A percentile compares a stretch with the other conserved stretches of the same genome.
phyloP scores from a whole-genome alignment of 768 basidiomycete genomes.

The Kwoniella europaea region DNA sequence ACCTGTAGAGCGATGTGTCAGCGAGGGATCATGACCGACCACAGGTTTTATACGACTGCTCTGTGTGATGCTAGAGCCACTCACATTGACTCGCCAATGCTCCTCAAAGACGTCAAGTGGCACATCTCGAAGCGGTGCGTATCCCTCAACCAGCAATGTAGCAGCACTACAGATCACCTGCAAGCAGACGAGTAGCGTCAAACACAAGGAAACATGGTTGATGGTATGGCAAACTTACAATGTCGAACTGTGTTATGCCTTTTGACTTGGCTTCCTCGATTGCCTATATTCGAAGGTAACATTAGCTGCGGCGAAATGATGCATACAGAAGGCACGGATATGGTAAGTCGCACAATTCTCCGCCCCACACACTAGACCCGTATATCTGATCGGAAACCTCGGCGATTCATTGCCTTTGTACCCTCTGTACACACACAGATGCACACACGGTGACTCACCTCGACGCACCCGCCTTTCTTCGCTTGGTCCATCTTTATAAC shows the following conservation, averaged over 20 bases:
- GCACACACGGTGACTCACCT: not conserved
- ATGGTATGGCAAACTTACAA: slow-evolving; percentile 21
- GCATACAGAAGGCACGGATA: too few relatives aligned
- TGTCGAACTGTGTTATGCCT: slow-evolving; percentile 34
- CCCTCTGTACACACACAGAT: too few relatives aligned
- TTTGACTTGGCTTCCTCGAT: slow-evolving; percentile 19
- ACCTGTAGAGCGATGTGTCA: slow-evolving; percentile 4
- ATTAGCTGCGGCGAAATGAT: not conserved
- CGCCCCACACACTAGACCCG: too few relatives aligned
- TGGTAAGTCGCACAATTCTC: too few relatives aligned
- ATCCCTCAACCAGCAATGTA: slow-evolving; percentile 22
- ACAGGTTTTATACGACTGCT: too few relatives aligned
- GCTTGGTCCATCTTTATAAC: slow-evolving; percentile 30
- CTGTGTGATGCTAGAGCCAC: not conserved
- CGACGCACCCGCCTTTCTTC: slow-evolving; percentile 16
- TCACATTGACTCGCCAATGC: slow-evolving; percentile 43
- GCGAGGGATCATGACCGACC: not conserved
- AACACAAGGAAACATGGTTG: not conserved
- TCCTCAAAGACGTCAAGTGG: slow-evolving; percentile 35
- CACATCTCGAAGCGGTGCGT: slow-evolving; percentile 24
- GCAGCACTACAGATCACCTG: slow-evolving; percentile 43
- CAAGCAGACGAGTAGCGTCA: not conserved
- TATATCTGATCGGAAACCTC: too few relatives aligned
- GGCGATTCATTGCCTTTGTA: too few relatives aligned
- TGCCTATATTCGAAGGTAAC: slow-evolving; percentile 13